phyloP scores from a whole-genome alignment of 257 asterid species.

The Datura wrightii region DNA sequence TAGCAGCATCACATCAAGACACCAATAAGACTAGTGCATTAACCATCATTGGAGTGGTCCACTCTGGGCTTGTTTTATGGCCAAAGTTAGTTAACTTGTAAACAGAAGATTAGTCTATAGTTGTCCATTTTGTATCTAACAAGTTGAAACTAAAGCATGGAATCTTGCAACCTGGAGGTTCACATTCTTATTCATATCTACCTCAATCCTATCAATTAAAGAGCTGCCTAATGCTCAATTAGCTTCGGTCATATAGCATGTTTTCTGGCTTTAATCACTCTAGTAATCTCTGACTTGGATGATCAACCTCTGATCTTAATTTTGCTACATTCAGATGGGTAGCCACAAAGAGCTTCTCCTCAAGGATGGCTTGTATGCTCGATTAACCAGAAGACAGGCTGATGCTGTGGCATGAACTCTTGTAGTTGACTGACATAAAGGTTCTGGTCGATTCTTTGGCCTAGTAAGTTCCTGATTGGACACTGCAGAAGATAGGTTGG shows the following conservation, averaged over 20 bases:
- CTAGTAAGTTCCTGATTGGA: not conserved
- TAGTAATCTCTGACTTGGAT: conserved; percentile 3
- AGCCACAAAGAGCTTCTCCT: conserved; percentile 68
- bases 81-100: conserved; percentile 9
- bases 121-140: conserved; percentile 13
- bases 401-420: conserved; percentile 71
- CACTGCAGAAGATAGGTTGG: conserved; percentile 27
- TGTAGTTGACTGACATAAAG: conserved; percentile 19
- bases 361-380: conserved; percentile 81
- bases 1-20: conserved; percentile 13
- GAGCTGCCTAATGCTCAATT: not conserved
- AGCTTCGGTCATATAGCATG: not conserved
- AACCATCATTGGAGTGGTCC: not conserved
- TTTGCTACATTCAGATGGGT: conserved; percentile 66
- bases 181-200: not conserved
- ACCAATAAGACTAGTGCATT: conserved; percentile 7
- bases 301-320: conserved; percentile 18
- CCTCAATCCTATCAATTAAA: not conserved
- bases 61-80: not conserved
- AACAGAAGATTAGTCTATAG: conserved; percentile 9
- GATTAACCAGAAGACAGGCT: conserved; percentile 75
- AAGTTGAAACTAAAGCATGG: conserved; percentile 4
- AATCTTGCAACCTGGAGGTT: conserved; percentile 17
- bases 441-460: conserved; percentile 23
- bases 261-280: not conserved